Evolutionary conservation across 1,284 basidiomycete species (phyloP).

Genomic region (Cryptococcus maquisensis): DNA sequence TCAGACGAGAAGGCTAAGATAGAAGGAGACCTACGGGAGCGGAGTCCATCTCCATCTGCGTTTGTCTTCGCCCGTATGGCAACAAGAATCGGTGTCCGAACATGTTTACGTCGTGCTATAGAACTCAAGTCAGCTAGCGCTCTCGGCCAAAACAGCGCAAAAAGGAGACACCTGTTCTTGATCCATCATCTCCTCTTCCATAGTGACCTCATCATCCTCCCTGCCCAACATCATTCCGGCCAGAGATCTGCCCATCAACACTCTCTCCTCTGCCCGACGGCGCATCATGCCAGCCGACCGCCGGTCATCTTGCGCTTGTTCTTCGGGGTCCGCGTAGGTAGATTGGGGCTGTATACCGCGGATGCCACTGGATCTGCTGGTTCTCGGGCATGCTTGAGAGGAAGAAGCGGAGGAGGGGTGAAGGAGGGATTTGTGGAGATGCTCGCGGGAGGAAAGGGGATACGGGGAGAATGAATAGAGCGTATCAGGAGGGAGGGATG

Average conservation of each 20-base stretch:
- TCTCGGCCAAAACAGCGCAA: neutral
- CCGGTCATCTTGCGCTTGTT: too few species aligned
- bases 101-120: conserved; percentile 28
- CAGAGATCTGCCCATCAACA: conserved; percentile 28
- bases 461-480: conserved; percentile 34
- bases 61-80: conserved; percentile 38
- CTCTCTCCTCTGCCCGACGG: conserved; percentile 24
- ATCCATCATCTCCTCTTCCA: conserved; percentile 37
- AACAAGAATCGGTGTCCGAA: conserved; percentile 45
- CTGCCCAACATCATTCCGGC: conserved; percentile 27
- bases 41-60: conserved; percentile 46
- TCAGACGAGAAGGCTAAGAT: neutral
- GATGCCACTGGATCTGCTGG: too few species aligned
- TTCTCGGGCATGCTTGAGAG: too few species aligned
- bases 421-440: conserved; percentile 18
- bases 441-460: conserved; percentile 22
- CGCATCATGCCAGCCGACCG: neutral
- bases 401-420: neutral
- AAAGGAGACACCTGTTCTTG: conserved; percentile 27
- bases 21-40: conserved; percentile 23
- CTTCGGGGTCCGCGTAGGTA: too few species aligned
- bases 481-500: conserved; percentile 13
- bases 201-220: conserved; percentile 34
- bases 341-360: too few species aligned
- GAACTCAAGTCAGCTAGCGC: neutral